Percentiles rank a stretch among this genome's conserved stretches.
These are phyloP conservation scores for Pythium phragmitis DNA, from an alignment of 352 stramenopile genomes.

Conservation along the genomic window DNA sequence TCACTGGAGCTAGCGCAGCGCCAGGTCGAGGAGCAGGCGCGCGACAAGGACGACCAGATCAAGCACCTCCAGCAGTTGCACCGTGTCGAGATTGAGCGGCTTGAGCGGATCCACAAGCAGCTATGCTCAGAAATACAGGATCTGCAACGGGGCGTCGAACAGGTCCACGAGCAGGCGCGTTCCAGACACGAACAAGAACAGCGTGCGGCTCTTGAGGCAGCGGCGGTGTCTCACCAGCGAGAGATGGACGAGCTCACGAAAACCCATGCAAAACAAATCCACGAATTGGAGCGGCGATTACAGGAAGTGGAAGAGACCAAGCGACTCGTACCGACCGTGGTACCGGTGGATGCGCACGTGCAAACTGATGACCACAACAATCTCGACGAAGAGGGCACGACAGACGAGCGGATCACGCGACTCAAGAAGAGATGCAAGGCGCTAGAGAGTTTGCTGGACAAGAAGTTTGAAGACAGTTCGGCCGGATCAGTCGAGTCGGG, in stretches of 20 bases:
- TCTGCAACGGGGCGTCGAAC: not conserved
- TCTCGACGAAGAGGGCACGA: conserved; percentile 5
- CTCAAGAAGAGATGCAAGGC: conserved; percentile 50
- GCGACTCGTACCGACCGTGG: not conserved
- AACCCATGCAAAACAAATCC: not conserved
- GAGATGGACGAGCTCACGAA: not conserved
- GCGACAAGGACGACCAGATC: conserved; percentile 2
- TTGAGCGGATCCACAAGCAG: conserved; percentile 1
- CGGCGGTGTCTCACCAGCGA: not conserved
- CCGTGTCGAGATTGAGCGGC: conserved; percentile 7
- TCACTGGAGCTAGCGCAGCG: conserved; percentile 4
- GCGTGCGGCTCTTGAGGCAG: not conserved
- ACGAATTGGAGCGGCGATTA: conserved; percentile 2
- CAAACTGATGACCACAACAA: conserved; percentile 11
- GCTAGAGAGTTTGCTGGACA: conserved; percentile 51
- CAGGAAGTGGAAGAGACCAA: conserved; percentile 16
- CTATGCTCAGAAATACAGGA: conserved; percentile 5
- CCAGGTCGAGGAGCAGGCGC: not conserved
- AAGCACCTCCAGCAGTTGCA: not conserved
- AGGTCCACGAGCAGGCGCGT: not conserved
- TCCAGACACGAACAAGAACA: conserved; percentile 4
- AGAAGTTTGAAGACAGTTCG: conserved; percentile 54
- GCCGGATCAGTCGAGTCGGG: conserved; percentile 16
- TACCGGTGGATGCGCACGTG: conserved; percentile 11
- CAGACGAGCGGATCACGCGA: conserved; percentile 35